A percentile compares a stretch with the other conserved stretches of the same genome.
Conservation (phyloP, 139 green algal species). For the Tetradesmus obliquus region DNA sequence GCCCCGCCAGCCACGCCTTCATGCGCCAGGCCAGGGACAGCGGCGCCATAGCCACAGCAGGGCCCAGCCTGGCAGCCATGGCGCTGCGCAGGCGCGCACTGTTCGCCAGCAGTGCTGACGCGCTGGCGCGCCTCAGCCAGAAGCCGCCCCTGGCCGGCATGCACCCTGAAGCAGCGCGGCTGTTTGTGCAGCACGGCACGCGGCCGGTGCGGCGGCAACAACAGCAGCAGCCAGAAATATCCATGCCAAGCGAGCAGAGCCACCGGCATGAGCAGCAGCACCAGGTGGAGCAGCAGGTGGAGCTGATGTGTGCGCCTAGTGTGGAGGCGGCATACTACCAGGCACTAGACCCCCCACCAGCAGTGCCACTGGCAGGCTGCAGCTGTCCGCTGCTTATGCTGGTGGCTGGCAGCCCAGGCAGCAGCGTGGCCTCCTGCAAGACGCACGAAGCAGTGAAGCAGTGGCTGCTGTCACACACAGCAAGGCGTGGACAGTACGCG, state of each 20-base stretch:
- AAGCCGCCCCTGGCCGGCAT: conserved; percentile 8
- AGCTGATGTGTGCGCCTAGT: conserved; percentile 10
- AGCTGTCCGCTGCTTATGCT: conserved; percentile 14
- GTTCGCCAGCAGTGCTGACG: not conserved
- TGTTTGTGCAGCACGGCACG: conserved; percentile 13
- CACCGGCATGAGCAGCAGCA: not conserved
- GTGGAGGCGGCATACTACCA: conserved; percentile 20
- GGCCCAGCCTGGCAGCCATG: not conserved
- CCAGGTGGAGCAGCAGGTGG: not conserved
- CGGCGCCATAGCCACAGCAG: not conserved
- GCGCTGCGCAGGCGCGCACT: not conserved
- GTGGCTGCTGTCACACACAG: conserved; percentile 14
- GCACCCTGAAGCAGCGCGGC: conserved; percentile 5
- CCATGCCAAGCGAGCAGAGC: not conserved
- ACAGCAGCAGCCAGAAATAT: not conserved
- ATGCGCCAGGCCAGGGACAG: not conserved
- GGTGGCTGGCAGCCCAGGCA: not conserved
- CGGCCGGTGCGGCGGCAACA: not conserved
- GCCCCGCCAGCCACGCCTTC: not conserved
- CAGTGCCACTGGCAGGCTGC: not conserved
- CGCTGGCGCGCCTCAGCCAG: not conserved
- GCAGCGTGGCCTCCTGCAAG: not conserved
- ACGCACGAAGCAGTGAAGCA: not conserved
- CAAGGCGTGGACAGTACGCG: not conserved
- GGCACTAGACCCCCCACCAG: conserved; percentile 14